Base-by-base conservation (phyloP, 768 basidiomycete species). In the Xerocomellus dryophilus region DNA sequence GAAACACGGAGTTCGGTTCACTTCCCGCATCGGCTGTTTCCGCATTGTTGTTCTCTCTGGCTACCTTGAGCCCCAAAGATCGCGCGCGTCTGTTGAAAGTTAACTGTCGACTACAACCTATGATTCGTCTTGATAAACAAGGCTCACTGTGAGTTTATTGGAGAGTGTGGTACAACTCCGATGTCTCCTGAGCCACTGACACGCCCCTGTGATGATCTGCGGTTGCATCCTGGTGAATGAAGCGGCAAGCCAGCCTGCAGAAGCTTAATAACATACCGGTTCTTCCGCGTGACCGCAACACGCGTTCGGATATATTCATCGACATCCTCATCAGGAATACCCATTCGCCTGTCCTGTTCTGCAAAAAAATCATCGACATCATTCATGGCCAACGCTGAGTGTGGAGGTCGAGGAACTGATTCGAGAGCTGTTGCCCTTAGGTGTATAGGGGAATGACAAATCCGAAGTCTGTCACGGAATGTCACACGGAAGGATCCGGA, bases 301-400 rank as follows among this genome's bases (percentile, higher is more conserved):
- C 66, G 67, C 27, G 75, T 67, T 41, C 67, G 66, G 43, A 80
- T 57, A 58, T 80, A 84, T 42, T 78, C 75, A 15, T 78, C 72
- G 43, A 79, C 57, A 36, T 79, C 76, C 63, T 84, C 81, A 36
- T 82, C 78, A 4, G 81, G 78, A 17, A 80, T 54, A 43, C 71
- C 75, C 81, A 84, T 80, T 9, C 73, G 74, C 49, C 67, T 69
- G 47, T 84, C 79, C 65, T 80, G 81, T 64, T 84, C 83, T 20
- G 64, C 66, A 60, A 80, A 85, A 56, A 82, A 84, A 2, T 69
- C 66, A 11, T 81, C 73, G 12, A 76, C 29, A 51, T 76, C 74
- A 38, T 72, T 64, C 58, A 71, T 66, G 52, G 38, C 17, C 1
- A 12, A 20, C 14, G 25, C 43, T 40, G 23, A 31, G 39, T 15